Conservation (phyloP, 257 asterid genomes). For the Knoxia roxburghii region DNA sequence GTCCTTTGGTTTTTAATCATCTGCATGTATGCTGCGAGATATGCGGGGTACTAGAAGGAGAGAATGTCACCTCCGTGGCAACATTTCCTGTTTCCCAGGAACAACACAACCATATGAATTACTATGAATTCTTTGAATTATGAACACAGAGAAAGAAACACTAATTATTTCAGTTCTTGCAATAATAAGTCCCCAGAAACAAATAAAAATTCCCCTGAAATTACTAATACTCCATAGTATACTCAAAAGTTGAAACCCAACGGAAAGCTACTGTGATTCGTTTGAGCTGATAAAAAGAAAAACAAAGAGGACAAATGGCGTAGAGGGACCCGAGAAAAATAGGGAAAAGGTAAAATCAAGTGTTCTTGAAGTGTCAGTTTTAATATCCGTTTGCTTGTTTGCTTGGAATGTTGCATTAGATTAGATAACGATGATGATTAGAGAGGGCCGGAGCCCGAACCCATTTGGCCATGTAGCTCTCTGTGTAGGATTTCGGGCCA, state of each 20-base stretch:
- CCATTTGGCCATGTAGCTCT: neutral
- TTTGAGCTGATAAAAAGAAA: neutral
- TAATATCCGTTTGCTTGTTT: slow-evolving; percentile 21
- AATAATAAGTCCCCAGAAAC: too few relatives aligned
- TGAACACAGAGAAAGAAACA: slow-evolving; percentile 1
- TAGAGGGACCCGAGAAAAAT: neutral
- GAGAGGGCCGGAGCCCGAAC: neutral
- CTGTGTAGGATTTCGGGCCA: slow-evolving; percentile 25
- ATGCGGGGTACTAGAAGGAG: slow-evolving; percentile 32
- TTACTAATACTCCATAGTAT: neutral
- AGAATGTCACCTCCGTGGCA: slow-evolving; percentile 16
- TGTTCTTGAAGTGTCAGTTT: slow-evolving; percentile 23
- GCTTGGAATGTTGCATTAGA: neutral
- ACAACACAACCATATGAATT: too few relatives aligned
- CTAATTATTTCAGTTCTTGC: too few relatives aligned
- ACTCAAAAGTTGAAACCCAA: too few relatives aligned
- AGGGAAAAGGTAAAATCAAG: slow-evolving; percentile 16
- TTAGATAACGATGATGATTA: too few relatives aligned
- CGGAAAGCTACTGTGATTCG: neutral
- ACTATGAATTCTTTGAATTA: too few relatives aligned
- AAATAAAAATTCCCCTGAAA: too few relatives aligned
- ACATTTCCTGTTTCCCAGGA: slow-evolving; percentile 18
- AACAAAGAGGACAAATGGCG: neutral
- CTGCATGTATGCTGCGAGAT: slow-evolving; percentile 24
- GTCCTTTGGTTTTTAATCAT: neutral